phyloP scores from a whole-genome alignment of 306 rosid genomes.

The Senna siamea region DNA sequence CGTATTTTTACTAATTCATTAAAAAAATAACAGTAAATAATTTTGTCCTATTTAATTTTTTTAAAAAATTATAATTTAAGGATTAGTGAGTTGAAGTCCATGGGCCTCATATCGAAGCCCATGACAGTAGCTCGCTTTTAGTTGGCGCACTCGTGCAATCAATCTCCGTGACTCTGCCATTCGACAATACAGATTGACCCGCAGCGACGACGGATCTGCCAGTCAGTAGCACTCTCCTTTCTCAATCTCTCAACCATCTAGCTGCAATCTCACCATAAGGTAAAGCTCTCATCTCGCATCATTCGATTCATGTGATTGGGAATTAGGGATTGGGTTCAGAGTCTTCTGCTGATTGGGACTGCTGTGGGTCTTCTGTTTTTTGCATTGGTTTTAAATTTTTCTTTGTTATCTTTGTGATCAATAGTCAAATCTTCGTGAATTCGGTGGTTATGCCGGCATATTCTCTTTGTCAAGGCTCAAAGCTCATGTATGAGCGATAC shows the following conservation, averaged over 20 bases:
- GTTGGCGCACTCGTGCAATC: neutral
- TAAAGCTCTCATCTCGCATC: neutral
- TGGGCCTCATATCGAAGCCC: neutral
- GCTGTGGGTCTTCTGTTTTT: neutral
- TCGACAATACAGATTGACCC: neutral
- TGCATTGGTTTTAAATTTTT: neutral
- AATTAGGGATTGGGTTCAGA: neutral
- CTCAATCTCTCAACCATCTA: too few relatives aligned
- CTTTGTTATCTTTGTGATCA: neutral
- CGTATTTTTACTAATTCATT: too few relatives aligned
- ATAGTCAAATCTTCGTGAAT: neutral
- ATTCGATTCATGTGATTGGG: neutral
- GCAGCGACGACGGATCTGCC: neutral
- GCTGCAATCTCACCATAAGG: constrained; percentile 24
- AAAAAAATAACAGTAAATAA: too few relatives aligned
- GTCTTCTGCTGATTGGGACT: neutral
- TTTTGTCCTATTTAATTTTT: too few relatives aligned
- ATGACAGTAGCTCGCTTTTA: neutral
- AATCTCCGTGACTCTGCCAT: constrained; percentile 25
- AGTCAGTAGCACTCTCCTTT: too few relatives aligned
- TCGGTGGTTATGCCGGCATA: neutral
- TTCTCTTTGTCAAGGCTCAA: neutral
- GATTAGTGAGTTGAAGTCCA: too few relatives aligned
- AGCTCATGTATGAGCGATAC: neutral
- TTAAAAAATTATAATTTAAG: too few relatives aligned